phyloP scores from a whole-genome alignment of 306 rosid species.

The Quercus engelmannii region DNA sequence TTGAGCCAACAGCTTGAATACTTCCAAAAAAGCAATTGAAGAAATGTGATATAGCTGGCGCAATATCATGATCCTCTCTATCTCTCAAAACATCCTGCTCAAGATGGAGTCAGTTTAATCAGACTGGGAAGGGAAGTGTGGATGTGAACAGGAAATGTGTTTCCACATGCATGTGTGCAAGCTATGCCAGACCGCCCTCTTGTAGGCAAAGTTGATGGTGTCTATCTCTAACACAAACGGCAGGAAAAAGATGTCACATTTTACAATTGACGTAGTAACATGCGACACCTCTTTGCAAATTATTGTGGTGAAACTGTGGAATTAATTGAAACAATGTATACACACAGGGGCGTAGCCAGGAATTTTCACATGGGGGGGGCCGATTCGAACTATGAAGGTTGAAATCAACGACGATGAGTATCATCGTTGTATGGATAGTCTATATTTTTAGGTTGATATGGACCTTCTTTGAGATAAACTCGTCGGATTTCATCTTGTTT shows the following conservation, averaged over 20 bases:
- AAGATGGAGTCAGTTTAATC: neutral
- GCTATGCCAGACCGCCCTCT: neutral
- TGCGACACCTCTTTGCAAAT: neutral
- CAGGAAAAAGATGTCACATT: neutral
- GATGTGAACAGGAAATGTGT: neutral
- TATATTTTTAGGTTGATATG: no score
- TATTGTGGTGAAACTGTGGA: neutral
- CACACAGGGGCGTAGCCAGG: no score
- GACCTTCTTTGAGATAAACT: no score
- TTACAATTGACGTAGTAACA: neutral
- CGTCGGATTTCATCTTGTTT: no score
- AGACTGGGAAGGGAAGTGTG: neutral
- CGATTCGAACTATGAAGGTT: no score
- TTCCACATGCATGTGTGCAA: neutral
- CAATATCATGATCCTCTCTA: slow-evolving; percentile 87
- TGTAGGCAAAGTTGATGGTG: neutral
- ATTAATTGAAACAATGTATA: neutral
- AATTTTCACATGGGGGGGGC: no score
- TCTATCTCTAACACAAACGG: neutral
- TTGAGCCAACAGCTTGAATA: slow-evolving; percentile 60
- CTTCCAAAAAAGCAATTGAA: slow-evolving; percentile 90
- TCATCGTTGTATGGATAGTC: no score
- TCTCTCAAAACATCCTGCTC: slow-evolving; percentile 85
- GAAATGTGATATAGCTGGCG: slow-evolving; percentile 75
- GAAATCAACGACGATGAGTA: no score